phyloP scores from a whole-genome alignment of 192 early-diverging fungal genomes.

The Podila epigama region DNA sequence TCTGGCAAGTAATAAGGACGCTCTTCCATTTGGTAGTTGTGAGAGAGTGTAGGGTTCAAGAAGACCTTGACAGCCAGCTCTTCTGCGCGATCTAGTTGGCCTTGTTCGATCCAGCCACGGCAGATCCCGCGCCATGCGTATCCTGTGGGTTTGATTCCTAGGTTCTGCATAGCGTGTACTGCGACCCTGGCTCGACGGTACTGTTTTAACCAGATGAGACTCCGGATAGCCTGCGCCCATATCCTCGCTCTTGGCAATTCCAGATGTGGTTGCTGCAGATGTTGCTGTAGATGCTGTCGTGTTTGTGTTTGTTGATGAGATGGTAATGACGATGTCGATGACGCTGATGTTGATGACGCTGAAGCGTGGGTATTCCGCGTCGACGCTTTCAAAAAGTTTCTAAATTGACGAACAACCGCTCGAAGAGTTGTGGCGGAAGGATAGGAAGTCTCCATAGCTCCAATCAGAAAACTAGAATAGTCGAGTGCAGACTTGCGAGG shows the following conservation, averaged over 20 bases:
- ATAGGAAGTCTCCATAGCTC: constrained; percentile 30
- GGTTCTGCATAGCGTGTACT: constrained; percentile 31
- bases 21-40: constrained; percentile 30
- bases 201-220: constrained; percentile 41
- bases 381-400: constrained; percentile 37
- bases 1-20: constrained; percentile 31
- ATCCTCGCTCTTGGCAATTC: constrained; percentile 37
- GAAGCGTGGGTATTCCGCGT: neutral
- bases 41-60: constrained; percentile 24
- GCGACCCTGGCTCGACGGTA: constrained; percentile 36
- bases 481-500: constrained; percentile 31
- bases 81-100: constrained; percentile 34
- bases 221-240: constrained; percentile 35
- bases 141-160: constrained; percentile 39
- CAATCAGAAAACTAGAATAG: constrained; percentile 43
- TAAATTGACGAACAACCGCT: constrained; percentile 39
- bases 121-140: constrained; percentile 42
- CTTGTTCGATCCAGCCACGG: constrained; percentile 45
- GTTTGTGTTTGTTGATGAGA: too few relatives aligned
- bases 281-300: too few relatives aligned
- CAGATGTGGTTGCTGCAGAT: neutral
- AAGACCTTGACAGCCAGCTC: constrained; percentile 37
- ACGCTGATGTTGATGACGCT: too few relatives aligned
- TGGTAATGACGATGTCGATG: too few relatives aligned
- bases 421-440: constrained; percentile 33